phyloP scores from a whole-genome alignment of 2,329 filamentous ascomycete species.

The Byssoonygena ceratinophila region DNA sequence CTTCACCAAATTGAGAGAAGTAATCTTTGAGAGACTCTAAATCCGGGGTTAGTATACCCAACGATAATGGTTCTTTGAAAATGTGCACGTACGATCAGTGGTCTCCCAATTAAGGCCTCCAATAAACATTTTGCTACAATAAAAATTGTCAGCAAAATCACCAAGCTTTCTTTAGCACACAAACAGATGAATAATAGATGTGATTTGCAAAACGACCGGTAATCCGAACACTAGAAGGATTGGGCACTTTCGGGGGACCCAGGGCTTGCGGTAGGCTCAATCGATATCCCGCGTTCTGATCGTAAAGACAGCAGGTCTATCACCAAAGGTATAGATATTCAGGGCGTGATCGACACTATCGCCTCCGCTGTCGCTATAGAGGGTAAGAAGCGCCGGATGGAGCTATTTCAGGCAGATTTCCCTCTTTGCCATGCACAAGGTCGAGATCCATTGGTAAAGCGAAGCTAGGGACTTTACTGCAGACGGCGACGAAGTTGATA shows the following conservation, averaged over 20 bases:
- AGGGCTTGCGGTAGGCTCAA: background rate
- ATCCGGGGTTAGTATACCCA: slow-evolving; percentile 16
- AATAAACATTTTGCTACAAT: slow-evolving; percentile 94
- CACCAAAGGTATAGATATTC: background rate
- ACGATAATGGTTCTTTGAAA: background rate
- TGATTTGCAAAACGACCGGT: background rate
- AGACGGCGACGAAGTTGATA: slow-evolving; percentile 1
- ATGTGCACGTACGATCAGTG: slow-evolving; percentile 70
- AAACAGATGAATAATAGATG: slow-evolving; percentile 2
- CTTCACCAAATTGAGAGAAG: slow-evolving; percentile 95
- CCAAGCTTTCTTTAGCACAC: background rate
- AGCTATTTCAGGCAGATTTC: background rate
- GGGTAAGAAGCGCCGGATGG: background rate
- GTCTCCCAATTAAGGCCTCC: slow-evolving; percentile 98
- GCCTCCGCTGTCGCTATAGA: background rate
- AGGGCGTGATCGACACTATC: background rate
- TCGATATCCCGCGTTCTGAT: background rate
- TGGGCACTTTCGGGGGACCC: background rate
- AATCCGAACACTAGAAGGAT: background rate
- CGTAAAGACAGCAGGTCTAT: background rate
- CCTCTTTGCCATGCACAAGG: background rate
- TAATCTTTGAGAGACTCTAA: slow-evolving; percentile 92
- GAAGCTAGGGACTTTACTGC: slow-evolving; percentile 8
- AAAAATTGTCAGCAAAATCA: slow-evolving; percentile 26
- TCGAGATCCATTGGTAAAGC: background rate